phyloP scores from a whole-genome alignment of 23 red algal genomes.

The Gracilaria gracilis region DNA sequence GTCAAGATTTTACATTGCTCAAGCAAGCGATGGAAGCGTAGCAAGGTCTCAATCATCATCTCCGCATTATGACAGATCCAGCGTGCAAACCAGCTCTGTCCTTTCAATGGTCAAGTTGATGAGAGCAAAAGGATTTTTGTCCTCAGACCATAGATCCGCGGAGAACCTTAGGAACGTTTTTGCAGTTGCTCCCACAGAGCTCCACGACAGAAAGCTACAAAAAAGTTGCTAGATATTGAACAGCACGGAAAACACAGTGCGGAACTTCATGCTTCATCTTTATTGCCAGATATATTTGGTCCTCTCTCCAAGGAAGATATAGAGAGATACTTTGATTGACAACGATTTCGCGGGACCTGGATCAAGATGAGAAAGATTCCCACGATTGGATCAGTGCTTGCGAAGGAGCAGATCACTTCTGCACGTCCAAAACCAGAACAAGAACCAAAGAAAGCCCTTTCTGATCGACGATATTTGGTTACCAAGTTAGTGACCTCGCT shows the following conservation, averaged over 20 bases:
- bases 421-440: too few relatives aligned
- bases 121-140: conserved; percentile 23
- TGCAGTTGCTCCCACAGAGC: too few relatives aligned
- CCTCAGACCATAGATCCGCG: background rate
- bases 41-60: background rate
- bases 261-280: background rate
- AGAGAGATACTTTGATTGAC: conserved; percentile 4
- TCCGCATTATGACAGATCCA: background rate
- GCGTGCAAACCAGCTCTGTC: conserved; percentile 17
- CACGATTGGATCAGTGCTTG: too few relatives aligned
- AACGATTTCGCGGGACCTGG: conserved; percentile 34
- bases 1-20: background rate
- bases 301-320: background rate
- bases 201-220: too few relatives aligned
- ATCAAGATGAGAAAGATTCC: too few relatives aligned
- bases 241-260: background rate
- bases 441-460: too few relatives aligned
- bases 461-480: background rate
- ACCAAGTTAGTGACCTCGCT: conserved; percentile 25
- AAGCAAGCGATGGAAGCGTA: background rate
- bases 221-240: background rate
- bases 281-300: background rate
- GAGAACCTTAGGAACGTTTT: too few relatives aligned
- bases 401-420: background rate
- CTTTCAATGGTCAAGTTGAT: conserved; percentile 7